Percentiles rank a stretch among this genome's conserved stretches.
Evolutionary conservation across 148 eudicot species (phyloP).

Genomic region (Arctostaphylos glauca): DNA sequence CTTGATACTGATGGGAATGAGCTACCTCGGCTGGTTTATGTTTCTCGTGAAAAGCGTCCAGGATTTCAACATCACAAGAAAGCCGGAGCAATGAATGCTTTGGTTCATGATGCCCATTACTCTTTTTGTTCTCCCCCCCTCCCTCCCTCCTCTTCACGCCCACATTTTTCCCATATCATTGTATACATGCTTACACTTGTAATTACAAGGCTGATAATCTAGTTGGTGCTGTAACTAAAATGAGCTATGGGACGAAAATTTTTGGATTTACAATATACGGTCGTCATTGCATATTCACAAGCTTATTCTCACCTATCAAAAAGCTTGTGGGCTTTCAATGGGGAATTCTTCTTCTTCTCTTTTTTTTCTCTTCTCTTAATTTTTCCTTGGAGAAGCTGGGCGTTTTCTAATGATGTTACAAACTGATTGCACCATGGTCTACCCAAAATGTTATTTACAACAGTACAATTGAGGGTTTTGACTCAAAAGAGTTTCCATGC

Average conservation of each 20-base stretch:
- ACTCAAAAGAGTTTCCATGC: too few species aligned
- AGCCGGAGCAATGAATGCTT: conserved; percentile 99
- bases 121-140: background rate
- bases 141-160: too few species aligned
- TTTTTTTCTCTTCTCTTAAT: background rate
- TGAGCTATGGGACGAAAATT: too few species aligned
- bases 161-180: background rate
- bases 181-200: background rate
- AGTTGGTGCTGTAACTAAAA: background rate
- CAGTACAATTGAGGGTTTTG: too few species aligned
- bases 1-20: conserved; percentile 94
- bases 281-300: background rate
- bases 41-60: conserved; percentile 99
- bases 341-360: background rate
- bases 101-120: conserved; percentile 47
- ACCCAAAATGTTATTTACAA: background rate
- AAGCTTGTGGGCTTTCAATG: background rate
- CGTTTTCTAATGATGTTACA: background rate
- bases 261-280: background rate
- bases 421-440: conserved; percentile 19
- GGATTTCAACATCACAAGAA: conserved; percentile 99
- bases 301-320: background rate
- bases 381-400: background rate
- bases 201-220: background rate
- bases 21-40: conserved; percentile 90